Conservation (phyloP, 805 yeast species). For the Metschnikowia aberdeeniae region DNA sequence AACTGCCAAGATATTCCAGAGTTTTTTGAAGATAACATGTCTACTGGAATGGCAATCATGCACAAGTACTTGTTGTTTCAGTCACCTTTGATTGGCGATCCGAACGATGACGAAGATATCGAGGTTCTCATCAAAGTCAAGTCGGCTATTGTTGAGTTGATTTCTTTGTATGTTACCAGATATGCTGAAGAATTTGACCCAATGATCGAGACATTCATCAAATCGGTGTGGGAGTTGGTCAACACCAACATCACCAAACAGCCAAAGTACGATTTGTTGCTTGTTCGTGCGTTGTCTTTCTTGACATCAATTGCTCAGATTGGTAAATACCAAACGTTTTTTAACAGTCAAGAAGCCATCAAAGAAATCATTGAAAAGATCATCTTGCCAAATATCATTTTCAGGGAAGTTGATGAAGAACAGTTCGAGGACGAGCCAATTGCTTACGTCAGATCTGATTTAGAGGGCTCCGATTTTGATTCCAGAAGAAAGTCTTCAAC, state of each 20-base stretch:
- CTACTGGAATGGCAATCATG: conserved; percentile 70
- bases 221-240: conserved; percentile 75
- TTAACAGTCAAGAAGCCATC: conserved; percentile 50
- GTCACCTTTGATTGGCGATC: conserved; percentile 51
- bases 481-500: conserved; percentile 92
- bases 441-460: conserved; percentile 84
- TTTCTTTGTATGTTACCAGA: conserved; percentile 81
- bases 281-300: conserved; percentile 75
- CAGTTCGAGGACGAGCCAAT: conserved; percentile 96
- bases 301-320: conserved; percentile 76
- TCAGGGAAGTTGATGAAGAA: conserved; percentile 88
- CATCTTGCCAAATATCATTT: conserved; percentile 80
- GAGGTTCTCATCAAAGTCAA: conserved; percentile 70
- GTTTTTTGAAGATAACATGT: conserved; percentile 89
- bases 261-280: conserved; percentile 78
- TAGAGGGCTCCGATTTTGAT: conserved; percentile 93
- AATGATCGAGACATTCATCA: conserved; percentile 71
- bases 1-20: conserved; percentile 98
- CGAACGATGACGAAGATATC: conserved; percentile 57
- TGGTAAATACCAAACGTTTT: conserved; percentile 56
- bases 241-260: conserved; percentile 54
- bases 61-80: conserved; percentile 73
- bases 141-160: conserved; percentile 77
- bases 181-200: conserved; percentile 90
- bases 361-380: conserved; percentile 77